Evolutionary conservation across 2,329 filamentous ascomycete genomes (phyloP), one percentile per base, ranked within the genome.

Genomic region (Rutstroemia sp.): DNA sequence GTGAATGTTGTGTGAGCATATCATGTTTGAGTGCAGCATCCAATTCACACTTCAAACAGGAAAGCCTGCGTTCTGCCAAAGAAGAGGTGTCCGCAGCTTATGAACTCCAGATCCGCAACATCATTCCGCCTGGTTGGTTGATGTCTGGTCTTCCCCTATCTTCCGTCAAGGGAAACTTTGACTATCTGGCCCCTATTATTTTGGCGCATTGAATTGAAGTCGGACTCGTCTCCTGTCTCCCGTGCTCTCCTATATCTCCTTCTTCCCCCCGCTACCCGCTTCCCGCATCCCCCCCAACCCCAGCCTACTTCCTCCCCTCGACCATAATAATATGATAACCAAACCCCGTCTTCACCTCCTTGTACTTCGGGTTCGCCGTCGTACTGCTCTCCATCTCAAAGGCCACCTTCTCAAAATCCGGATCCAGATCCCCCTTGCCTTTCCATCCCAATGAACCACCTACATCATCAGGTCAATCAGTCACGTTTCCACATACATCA

Each of bases 321-420:
- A 91, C 87, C 83, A 91, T 89, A 62, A 92, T 82, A 61, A 92
- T 83, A 70, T 92, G 88, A 74, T 91, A 91, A 0, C 88, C 88
- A 72, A 88, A 86, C 1, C 75, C 77, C 1, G 88, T 91, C 76
- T 88, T 90, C 21, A 78, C 84, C 73, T 90, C 85, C 1, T 76
- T 87, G 67, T 80, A 79, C 67, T 83, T 85, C 1, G 87, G 85
- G 57, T 73, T 83, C 12, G 69, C 75, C 12, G 82, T 84, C 8
- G 83, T 84, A 66, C 85, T 89, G 1, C 79, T 73, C 63, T 86
- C 82, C 38, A 92, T 75, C 25, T 78, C 80, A 69, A 84, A 91
- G 8, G 88, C 88, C 9, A 87, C 80, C 59, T 83, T 82, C 66
- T 88, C 87, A 65, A 92, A 92, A 39, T 82, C 79, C 8, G 81